Conservation (phyloP, 257 asterid genomes). For the Rubia yunnanensis region DNA sequence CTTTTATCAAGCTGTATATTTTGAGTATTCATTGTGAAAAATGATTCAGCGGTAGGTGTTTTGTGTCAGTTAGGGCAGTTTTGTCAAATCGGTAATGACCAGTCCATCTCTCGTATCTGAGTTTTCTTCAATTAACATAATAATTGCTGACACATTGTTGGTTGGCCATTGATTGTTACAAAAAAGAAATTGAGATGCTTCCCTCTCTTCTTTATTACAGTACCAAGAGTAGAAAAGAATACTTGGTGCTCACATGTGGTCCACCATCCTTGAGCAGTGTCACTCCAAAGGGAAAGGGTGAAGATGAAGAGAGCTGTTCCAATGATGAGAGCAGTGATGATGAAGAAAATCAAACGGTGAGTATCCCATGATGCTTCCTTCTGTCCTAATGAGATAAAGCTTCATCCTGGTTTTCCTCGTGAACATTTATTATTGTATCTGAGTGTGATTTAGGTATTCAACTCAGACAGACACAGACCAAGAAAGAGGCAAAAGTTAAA, state of each 20-base stretch:
- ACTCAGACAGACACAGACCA: slow-evolving; percentile 73
- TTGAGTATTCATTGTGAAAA: not conserved
- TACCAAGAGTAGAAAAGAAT: slow-evolving; percentile 79
- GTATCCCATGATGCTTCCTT: slow-evolving; percentile 14
- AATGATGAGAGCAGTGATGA: slow-evolving; percentile 68
- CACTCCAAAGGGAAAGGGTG: slow-evolving; percentile 52
- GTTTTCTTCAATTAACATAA: not conserved
- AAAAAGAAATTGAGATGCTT: not conserved
- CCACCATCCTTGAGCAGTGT: slow-evolving; percentile 57
- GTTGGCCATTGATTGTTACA: not conserved
- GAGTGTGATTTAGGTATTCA: slow-evolving; percentile 38
- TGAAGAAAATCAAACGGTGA: slow-evolving; percentile 62
- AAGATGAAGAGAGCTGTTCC: slow-evolving; percentile 66
- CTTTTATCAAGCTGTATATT: not conserved
- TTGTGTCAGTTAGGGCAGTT: not conserved
- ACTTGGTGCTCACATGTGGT: slow-evolving; percentile 89
- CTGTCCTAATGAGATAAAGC: not conserved
- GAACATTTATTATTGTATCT: not conserved
- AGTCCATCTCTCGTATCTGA: not conserved
- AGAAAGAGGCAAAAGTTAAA: slow-evolving; percentile 71
- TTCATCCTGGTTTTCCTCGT: too few species aligned
- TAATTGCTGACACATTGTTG: not conserved
- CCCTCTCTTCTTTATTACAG: slow-evolving; percentile 39
- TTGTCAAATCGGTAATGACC: not conserved
- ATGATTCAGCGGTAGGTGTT: not conserved